A percentile compares a stretch with the other conserved stretches of the same genome.
Conservation (phyloP, 495 filamentous ascomycete genomes). For the Cryomyces minteri region DNA sequence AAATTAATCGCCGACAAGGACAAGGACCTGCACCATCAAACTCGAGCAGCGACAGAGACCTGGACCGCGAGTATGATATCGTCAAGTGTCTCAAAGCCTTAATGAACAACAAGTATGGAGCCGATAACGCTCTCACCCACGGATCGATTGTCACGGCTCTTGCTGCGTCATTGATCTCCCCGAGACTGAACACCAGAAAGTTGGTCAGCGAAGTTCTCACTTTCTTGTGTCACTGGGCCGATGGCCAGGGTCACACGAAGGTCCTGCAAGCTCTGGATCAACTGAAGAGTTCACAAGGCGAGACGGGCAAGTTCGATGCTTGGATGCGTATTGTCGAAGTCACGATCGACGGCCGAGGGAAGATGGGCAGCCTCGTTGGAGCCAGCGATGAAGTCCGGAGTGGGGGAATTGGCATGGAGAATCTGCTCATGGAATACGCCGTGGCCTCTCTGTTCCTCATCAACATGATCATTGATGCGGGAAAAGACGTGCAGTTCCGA, state of each 20-base stretch:
- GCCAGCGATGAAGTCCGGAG: constrained; percentile 94
- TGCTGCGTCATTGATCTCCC: constrained; percentile 71
- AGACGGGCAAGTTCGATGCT: constrained; percentile 92
- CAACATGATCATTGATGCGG: constrained; percentile 92
- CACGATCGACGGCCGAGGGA: constrained; percentile 87
- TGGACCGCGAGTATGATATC: constrained; percentile 94
- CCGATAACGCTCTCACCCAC: constrained; percentile 87
- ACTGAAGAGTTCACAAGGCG: constrained; percentile 73
- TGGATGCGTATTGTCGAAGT: constrained; percentile 99
- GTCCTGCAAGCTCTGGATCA: constrained; percentile 87
- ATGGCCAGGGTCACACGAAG: constrained; percentile 85
- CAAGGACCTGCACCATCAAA: constrained; percentile 47
- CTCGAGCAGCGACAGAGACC: constrained; percentile 48
- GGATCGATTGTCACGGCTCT: constrained; percentile 79
- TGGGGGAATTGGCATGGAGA: constrained; percentile 97
- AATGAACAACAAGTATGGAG: constrained; percentile 98
- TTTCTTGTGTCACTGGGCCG: constrained; percentile 91
- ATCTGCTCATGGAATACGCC: constrained; percentile 96
- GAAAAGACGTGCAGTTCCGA: constrained; percentile 73
- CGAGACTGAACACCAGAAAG: constrained; percentile 80
- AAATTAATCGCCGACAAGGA: constrained; percentile 76
- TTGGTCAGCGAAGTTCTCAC: constrained; percentile 93
- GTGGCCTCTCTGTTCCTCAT: constrained; percentile 87
- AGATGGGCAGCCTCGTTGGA: constrained; percentile 95
- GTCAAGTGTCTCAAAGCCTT: constrained; percentile 91